Percentiles rank a stretch among this genome's conserved stretches.
phyloP scores from a whole-genome alignment of 2,329 filamentous ascomycete genomes.

The Dactylellina leptospora region DNA sequence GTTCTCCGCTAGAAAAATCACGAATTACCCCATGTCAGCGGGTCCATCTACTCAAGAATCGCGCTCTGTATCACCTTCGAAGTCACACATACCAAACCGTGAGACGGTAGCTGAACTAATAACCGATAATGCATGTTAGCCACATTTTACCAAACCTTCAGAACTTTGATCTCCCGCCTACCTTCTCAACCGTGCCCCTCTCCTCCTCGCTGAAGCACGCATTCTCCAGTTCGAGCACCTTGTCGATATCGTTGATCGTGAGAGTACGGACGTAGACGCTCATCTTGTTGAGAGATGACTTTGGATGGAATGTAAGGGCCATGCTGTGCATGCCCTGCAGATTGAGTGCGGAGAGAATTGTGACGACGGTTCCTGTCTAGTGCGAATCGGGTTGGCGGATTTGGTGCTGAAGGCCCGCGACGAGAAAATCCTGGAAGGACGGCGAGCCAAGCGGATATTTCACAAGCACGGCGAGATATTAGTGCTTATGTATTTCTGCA shows the following conservation, averaged over 20 bases:
- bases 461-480: not conserved
- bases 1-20: constrained; percentile 41
- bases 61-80: constrained; percentile 4
- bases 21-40: constrained; percentile 10
- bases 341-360: constrained; percentile 45
- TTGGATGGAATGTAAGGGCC: constrained; percentile 52
- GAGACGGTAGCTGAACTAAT: constrained; percentile 44
- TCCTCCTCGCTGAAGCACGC: constrained; percentile 41
- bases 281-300: constrained; percentile 38
- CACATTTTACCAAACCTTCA: not conserved
- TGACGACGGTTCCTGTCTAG: not conserved
- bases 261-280: constrained; percentile 40
- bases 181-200: constrained; percentile 38
- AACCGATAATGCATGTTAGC: constrained; percentile 4
- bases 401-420: no score
- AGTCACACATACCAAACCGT: constrained; percentile 38
- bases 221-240: constrained; percentile 47
- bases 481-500: not conserved
- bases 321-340: constrained; percentile 51
- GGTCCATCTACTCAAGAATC: not conserved
- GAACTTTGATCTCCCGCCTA: not conserved
- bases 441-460: no score
- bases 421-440: no score
- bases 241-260: constrained; percentile 49
- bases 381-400: not conserved